Evolutionary conservation across 108 stramenopile genomes (phyloP).

Genomic region (Nitzschia putrida): DNA sequence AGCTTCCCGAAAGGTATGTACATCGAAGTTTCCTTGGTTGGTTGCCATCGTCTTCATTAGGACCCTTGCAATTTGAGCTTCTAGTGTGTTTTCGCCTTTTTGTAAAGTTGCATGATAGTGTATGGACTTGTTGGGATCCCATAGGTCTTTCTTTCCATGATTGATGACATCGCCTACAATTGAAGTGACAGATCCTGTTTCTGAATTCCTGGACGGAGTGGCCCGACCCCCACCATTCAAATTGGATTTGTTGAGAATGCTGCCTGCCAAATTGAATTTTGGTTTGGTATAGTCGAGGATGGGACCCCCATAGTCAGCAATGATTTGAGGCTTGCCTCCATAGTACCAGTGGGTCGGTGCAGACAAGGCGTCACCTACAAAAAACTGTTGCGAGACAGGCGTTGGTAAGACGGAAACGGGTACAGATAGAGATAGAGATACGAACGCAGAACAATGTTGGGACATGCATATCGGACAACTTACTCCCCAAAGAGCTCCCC

Average conservation of each 20-base stretch:
- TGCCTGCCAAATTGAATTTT: conserved; percentile 50
- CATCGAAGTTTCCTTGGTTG: conserved; percentile 45
- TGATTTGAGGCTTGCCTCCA: conserved; percentile 69
- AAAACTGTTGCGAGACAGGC: conserved; percentile 47
- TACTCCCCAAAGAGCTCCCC: conserved; percentile 28
- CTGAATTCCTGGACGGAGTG: background rate
- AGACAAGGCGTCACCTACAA: conserved; percentile 80
- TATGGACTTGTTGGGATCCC: conserved; percentile 65
- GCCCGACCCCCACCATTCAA: conserved; percentile 83
- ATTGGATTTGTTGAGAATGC: conserved; percentile 81
- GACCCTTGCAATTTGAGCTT: conserved; percentile 68
- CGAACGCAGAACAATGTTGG: background rate
- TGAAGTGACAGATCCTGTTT: conserved; percentile 15
- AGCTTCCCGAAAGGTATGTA: conserved; percentile 69
- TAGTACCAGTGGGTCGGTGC: conserved; percentile 88
- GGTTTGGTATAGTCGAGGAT: conserved; percentile 73
- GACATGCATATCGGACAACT: background rate
- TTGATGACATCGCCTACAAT: conserved; percentile 89
- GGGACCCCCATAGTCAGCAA: conserved; percentile 58
- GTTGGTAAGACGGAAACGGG: background rate
- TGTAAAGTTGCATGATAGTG: conserved; percentile 86
- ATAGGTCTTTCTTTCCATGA: conserved; percentile 79
- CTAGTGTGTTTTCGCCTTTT: conserved; percentile 85
- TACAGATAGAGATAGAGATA: no score
- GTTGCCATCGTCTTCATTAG: conserved; percentile 64